These are phyloP conservation scores for Phytophthora quininea DNA, from an alignment of 352 stramenopile genomes.

Conservation along the genomic window DNA sequence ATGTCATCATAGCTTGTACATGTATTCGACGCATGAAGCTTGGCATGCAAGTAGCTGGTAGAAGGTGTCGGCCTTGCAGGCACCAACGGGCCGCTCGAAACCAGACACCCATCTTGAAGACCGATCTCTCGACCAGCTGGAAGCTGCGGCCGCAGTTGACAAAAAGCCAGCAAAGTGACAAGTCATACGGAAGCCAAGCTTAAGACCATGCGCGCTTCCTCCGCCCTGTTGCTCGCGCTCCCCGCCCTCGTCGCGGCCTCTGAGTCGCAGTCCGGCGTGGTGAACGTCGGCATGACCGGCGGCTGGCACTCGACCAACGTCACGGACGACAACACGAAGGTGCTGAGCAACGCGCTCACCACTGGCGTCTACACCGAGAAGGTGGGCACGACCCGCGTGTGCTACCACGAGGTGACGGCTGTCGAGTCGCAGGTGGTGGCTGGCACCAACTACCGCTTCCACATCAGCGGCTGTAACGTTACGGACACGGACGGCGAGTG, in stretches of 20 bases:
- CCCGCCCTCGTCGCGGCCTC: constrained; percentile 21
- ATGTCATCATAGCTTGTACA: no score
- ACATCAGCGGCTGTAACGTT: constrained; percentile 58
- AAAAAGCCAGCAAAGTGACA: constrained; percentile 28
- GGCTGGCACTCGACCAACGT: constrained; percentile 31
- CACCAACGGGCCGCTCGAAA: no score
- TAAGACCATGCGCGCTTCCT: constrained; percentile 11
- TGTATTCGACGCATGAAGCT: no score
- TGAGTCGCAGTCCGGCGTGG: constrained; percentile 3
- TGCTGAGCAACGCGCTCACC: constrained; percentile 38
- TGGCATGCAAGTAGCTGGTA: no score
- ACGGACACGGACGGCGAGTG: constrained; percentile 48
- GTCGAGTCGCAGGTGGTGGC: constrained; percentile 71
- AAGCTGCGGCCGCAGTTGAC: constrained; percentile 9
- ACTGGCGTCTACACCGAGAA: constrained; percentile 30
- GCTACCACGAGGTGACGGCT: constrained; percentile 40
- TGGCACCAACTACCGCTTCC: constrained; percentile 80
- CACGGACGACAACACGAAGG: constrained; percentile 27
- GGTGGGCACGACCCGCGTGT: constrained; percentile 48
- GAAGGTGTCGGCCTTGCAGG: no score
- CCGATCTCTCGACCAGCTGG: neutral
- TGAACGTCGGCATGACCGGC: constrained; percentile 31
- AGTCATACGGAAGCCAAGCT: constrained; percentile 2
- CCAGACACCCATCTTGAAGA: no score
- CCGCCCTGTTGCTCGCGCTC: constrained; percentile 18